A percentile compares a stretch with the other conserved stretches of the same genome.
phyloP scores from a whole-genome alignment of 2,329 filamentous ascomycete genomes.

The Escovopsis sp. region DNA sequence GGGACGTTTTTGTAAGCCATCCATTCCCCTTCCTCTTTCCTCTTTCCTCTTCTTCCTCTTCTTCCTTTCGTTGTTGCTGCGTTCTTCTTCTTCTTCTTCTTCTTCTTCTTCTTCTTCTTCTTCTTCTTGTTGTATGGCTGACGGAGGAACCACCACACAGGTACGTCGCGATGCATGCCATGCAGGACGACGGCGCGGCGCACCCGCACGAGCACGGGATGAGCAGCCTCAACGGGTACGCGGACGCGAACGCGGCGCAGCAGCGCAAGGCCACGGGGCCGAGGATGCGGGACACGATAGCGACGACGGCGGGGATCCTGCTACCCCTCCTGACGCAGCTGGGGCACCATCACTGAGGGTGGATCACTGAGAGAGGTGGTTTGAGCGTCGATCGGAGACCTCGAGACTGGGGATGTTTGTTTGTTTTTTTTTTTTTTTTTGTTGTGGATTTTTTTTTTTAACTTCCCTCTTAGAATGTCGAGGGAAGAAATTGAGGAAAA shows the following conservation, averaged over 20 bases:
- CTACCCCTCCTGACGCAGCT: conserved; percentile 64
- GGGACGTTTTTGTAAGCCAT: conserved; percentile 77
- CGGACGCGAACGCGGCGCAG: conserved; percentile 28
- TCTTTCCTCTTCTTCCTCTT: background rate
- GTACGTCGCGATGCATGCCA: conserved; percentile 96
- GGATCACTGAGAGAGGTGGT: background rate
- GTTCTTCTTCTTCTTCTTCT: too few species aligned
- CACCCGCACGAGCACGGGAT: conserved; percentile 37
- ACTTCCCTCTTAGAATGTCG: too few species aligned
- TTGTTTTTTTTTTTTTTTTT: background rate
- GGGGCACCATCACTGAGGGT: conserved; percentile 53
- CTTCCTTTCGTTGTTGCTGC: too few species aligned
- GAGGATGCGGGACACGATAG: conserved; percentile 53
- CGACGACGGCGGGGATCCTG: conserved; percentile 62
- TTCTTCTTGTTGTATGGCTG: background rate
- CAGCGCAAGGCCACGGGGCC: conserved; percentile 40
- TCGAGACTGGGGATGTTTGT: background rate
- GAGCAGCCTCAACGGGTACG: conserved; percentile 36
- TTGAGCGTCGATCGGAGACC: background rate
- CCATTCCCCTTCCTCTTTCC: background rate
- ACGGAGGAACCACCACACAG: conserved; percentile 31
- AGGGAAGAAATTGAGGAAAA: too few species aligned
- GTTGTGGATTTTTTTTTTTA: too few species aligned
- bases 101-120: too few species aligned
- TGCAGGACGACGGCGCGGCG: conserved; percentile 58